A percentile compares a stretch with the other conserved stretches of the same genome.
These are phyloP conservation scores for Agarophyton chilense DNA, from an alignment of 23 red algal species.

Conservation along the genomic window DNA sequence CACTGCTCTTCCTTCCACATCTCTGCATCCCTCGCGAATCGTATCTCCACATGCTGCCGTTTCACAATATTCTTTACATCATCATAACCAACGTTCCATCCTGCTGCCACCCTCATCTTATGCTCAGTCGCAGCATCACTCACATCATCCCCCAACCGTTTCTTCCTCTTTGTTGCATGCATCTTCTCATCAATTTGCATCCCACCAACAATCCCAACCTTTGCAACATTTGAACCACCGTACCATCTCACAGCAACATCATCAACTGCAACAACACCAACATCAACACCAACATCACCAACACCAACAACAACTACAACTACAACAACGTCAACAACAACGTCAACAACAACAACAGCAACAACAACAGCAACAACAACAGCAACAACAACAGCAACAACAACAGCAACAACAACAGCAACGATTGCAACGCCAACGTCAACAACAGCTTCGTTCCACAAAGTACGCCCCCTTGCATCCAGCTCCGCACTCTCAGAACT, in stretches of 20 bases:
- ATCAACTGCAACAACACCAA: slow-evolving; percentile 44
- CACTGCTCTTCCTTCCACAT: neutral
- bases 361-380: neutral
- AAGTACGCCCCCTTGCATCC: neutral
- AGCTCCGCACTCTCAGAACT: slow-evolving; percentile 15
- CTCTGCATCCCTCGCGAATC: neutral
- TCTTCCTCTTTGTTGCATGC: slow-evolving; percentile 23
- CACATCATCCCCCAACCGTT: neutral
- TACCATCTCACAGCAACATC: slow-evolving; percentile 30
- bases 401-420: slow-evolving; percentile 41
- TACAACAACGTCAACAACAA: slow-evolving; percentile 48
- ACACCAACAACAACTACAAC: slow-evolving; percentile 33
- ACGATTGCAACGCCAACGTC: neutral
- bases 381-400: neutral
- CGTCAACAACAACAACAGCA: neutral
- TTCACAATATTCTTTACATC: slow-evolving; percentile 11
- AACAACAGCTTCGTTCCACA: neutral
- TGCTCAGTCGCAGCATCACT: neutral
- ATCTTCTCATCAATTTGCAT: slow-evolving; percentile 6
- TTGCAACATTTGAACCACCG: neutral
- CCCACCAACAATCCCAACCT: slow-evolving; percentile 2
- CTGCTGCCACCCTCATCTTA: neutral
- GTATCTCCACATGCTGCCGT: neutral
- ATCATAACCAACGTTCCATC: slow-evolving; percentile 19
- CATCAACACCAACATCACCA: neutral